Conservation (phyloP, 2,329 filamentous ascomycete genomes). For the Botrytis pseudocinerea region DNA sequence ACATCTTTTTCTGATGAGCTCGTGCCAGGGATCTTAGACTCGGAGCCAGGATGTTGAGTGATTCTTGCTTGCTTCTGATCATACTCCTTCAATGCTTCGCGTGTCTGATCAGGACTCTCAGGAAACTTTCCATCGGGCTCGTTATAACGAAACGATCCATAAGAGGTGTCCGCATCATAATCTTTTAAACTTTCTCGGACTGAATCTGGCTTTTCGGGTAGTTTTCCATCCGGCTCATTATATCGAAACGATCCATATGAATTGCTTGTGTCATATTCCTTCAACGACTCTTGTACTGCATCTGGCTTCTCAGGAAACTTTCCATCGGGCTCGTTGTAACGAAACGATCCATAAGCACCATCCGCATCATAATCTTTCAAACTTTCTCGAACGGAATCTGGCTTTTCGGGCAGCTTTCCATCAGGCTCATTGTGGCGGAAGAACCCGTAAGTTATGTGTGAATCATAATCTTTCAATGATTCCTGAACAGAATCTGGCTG, state of each 20-base stretch:
- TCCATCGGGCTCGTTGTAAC: conserved; percentile 45
- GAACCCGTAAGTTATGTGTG: conserved; percentile 26
- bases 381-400: conserved; percentile 41
- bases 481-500: conserved; percentile 41
- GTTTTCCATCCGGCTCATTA: conserved; percentile 35
- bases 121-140: conserved; percentile 35
- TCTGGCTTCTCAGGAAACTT: conserved; percentile 26
- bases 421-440: conserved; percentile 35
- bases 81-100: conserved; percentile 40
- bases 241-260: conserved; percentile 31
- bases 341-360: conserved; percentile 31
- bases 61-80: conserved; percentile 19
- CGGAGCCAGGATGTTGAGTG: conserved; percentile 20
- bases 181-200: conserved; percentile 41
- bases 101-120: conserved; percentile 36
- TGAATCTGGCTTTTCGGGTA: conserved; percentile 35
- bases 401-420: conserved; percentile 31
- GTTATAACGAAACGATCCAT: conserved; percentile 30
- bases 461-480: conserved; percentile 36
- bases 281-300: conserved; percentile 42
- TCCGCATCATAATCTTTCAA: conserved; percentile 32
- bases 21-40: background rate
- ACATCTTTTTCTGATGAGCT: background rate
- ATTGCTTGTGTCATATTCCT: conserved; percentile 43
- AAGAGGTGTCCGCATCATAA: conserved; percentile 24